Evolutionary conservation across 257 asterid species (phyloP).

Genomic region (Penstemon eatonii): DNA sequence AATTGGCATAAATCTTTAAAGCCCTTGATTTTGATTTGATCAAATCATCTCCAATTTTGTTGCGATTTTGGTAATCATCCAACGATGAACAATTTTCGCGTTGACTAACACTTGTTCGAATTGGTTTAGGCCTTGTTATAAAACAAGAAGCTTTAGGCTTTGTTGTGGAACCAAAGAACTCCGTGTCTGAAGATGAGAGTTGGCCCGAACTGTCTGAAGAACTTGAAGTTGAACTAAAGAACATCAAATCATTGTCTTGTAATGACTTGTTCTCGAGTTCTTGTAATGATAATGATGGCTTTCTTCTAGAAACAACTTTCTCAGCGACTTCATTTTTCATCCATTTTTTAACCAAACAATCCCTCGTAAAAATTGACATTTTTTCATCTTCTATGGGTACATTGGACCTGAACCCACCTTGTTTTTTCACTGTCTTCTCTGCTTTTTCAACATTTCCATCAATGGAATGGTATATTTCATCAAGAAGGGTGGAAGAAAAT

Average conservation of each 20-base stretch:
- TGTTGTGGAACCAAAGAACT: conserved; percentile 43
- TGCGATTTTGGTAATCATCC: conserved; percentile 31
- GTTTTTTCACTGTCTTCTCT: conserved; percentile 23
- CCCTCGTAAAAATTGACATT: conserved; percentile 34
- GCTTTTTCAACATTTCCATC: conserved; percentile 45
- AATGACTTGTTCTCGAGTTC: conserved; percentile 29
- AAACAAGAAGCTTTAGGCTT: conserved; percentile 53
- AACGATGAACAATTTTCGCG: conserved; percentile 18
- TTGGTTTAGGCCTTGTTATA: conserved; percentile 42
- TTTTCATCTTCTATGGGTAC: conserved; percentile 34
- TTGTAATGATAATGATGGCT: conserved; percentile 24
- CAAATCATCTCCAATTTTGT: conserved; percentile 31
- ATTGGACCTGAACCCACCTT: conserved; percentile 8
- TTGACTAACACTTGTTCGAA: conserved; percentile 45
- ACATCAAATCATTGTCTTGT: conserved; percentile 52
- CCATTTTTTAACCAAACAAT: conserved; percentile 65
- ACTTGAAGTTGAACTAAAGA: conserved; percentile 70
- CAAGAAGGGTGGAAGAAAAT: conserved; percentile 82
- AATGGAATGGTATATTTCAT: conserved; percentile 84
- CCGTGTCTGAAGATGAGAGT: conserved; percentile 67
- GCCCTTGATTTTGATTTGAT: conserved; percentile 47
- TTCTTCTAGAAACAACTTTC: conserved; percentile 9
- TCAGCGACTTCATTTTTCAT: conserved; percentile 47
- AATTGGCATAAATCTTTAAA: conserved; percentile 43
- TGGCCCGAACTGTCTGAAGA: conserved; percentile 84